phyloP scores from a whole-genome alignment of 2,329 filamentous ascomycete genomes.

The Hypoxylon sp. region DNA sequence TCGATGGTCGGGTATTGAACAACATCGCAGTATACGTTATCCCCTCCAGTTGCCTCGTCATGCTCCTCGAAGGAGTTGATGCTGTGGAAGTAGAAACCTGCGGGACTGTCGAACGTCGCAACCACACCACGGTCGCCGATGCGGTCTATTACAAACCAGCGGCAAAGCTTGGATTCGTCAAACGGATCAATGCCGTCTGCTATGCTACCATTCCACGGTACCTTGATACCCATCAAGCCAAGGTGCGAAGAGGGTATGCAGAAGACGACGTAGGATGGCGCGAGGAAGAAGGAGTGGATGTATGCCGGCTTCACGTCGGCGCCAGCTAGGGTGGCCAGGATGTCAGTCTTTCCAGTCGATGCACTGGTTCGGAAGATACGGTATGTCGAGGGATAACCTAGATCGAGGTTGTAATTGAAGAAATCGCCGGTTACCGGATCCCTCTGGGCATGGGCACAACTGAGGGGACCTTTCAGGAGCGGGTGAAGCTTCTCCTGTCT shows the following conservation, averaged over 20 bases:
- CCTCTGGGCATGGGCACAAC: constrained; percentile 74
- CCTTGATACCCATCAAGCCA: constrained; percentile 63
- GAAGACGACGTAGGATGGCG: constrained; percentile 73
- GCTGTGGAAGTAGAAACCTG: constrained; percentile 82
- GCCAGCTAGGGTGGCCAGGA: constrained; percentile 72
- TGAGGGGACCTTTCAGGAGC: constrained; percentile 70
- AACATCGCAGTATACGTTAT: constrained; percentile 71
- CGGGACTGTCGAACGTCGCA: constrained; percentile 70
- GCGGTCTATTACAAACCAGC: constrained; percentile 81
- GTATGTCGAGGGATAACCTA: constrained; percentile 67
- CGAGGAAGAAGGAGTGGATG: constrained; percentile 84
- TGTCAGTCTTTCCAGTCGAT: constrained; percentile 69
- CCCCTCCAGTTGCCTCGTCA: constrained; percentile 47
- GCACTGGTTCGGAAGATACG: constrained; percentile 73
- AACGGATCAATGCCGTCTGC: constrained; percentile 73
- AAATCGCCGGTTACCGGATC: constrained; percentile 78
- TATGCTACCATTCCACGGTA: constrained; percentile 73
- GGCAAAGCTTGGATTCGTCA: constrained; percentile 62
- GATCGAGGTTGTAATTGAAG: constrained; percentile 82
- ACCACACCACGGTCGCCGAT: constrained; percentile 68
- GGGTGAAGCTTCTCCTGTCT: constrained; percentile 71
- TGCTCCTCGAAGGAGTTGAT: constrained; percentile 78
- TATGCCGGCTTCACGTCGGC: constrained; percentile 68
- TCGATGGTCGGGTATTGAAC: constrained; percentile 70
- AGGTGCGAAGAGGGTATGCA: constrained; percentile 76